Conservation (phyloP, 441 rosid species). For the Erodium moschatum region DNA sequence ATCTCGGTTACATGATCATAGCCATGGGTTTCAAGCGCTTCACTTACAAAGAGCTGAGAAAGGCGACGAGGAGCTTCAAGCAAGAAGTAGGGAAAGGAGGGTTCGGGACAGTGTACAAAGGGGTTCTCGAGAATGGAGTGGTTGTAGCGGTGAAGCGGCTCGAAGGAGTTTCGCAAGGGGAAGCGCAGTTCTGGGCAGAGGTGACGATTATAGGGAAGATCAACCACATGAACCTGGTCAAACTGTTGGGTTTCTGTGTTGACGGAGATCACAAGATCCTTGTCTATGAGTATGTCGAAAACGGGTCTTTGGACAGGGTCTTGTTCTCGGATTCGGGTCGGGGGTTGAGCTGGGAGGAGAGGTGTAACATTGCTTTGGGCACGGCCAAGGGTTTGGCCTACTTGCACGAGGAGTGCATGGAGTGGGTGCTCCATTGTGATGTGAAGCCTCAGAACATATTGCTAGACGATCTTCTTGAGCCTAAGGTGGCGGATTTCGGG, state of each 20-base stretch:
- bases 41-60: constrained; percentile 20
- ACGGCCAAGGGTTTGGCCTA: constrained; percentile 20
- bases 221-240: too few species aligned
- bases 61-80: constrained; percentile 23
- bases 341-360: too few species aligned
- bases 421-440: not conserved
- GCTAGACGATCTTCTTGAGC: constrained; percentile 17
- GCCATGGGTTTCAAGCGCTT: constrained; percentile 26
- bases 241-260: too few species aligned
- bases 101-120: not conserved
- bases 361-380: too few species aligned
- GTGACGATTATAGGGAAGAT: constrained; percentile 19
- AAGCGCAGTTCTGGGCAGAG: constrained; percentile 28
- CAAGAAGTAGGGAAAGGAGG: constrained; percentile 28
- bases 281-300: too few species aligned
- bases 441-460: constrained; percentile 4
- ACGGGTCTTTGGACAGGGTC: not conserved
- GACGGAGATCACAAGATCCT: not conserved
- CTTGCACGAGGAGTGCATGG: not conserved
- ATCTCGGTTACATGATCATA: constrained; percentile 19
- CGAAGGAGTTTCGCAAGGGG: constrained; percentile 19
- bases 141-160: constrained; percentile 27
- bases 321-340: constrained; percentile 11
- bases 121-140: constrained; percentile 17
- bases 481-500: too few species aligned